Percentiles rank a stretch among this genome's conserved stretches.
Evolutionary conservation across 2,329 filamentous ascomycete genomes (phyloP).

Genomic region (Ophiostoma ulmi): DNA sequence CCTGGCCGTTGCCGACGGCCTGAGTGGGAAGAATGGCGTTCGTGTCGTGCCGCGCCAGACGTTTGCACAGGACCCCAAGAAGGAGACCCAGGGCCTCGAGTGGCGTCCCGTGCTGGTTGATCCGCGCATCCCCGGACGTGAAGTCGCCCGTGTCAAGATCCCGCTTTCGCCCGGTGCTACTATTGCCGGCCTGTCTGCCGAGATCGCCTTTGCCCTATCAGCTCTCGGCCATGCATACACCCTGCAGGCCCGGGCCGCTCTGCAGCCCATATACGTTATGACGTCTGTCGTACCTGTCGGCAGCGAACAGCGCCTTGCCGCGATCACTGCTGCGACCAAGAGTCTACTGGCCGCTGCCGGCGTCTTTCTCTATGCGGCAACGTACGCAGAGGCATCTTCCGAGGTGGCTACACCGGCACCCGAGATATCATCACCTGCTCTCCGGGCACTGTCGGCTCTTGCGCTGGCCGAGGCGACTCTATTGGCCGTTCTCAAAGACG

Average conservation of each 20-base stretch:
- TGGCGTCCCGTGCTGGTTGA: conserved; percentile 79
- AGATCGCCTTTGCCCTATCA: conserved; percentile 72
- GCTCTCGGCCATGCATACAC: conserved; percentile 71
- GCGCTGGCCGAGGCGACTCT: conserved; percentile 84
- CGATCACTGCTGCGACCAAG: conserved; percentile 70
- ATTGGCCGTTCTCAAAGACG: conserved; percentile 85
- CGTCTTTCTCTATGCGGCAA: conserved; percentile 67
- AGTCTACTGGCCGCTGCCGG: conserved; percentile 72
- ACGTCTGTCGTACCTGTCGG: conserved; percentile 56
- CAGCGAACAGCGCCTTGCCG: conserved; percentile 60
- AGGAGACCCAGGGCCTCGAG: conserved; percentile 46
- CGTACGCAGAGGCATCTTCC: conserved; percentile 35
- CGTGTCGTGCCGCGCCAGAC: conserved; percentile 30
- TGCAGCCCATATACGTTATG: conserved; percentile 68
- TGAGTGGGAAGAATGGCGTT: conserved; percentile 34
- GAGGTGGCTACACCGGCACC: conserved; percentile 38
- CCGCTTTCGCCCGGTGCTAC: conserved; percentile 37
- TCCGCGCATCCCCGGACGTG: conserved; percentile 50
- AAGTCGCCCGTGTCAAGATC: conserved; percentile 62
- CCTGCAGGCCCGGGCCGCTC: conserved; percentile 63
- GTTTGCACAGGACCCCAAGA: conserved; percentile 2
- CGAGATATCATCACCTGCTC: conserved; percentile 50
- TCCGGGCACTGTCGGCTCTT: conserved; percentile 57
- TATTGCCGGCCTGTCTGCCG: conserved; percentile 58
- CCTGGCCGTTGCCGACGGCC: conserved; percentile 66